These are phyloP conservation scores for Diplosphaera chodatii DNA, from an alignment of 139 green algal genomes.

Conservation along the genomic window DNA sequence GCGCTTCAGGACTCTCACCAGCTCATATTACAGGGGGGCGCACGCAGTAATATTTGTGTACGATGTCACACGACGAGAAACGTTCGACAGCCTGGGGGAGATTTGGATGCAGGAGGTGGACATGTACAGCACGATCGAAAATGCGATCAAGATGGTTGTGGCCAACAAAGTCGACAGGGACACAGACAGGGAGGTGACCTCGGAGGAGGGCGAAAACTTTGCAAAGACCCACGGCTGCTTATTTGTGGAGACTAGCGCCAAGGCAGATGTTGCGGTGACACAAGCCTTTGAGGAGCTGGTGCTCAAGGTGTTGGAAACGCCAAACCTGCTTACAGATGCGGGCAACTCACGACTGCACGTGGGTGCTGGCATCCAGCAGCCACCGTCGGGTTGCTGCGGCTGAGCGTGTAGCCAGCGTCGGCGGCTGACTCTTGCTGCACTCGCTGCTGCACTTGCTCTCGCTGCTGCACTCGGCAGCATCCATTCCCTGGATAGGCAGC, in stretches of 20 bases:
- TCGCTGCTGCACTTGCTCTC: too few relatives aligned
- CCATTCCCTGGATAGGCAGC: too few relatives aligned
- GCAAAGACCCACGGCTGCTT: constrained; percentile 74
- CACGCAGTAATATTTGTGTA: constrained; percentile 86
- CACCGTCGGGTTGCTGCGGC: constrained; percentile 13
- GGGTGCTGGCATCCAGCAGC: background rate
- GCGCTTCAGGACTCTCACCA: constrained; percentile 93
- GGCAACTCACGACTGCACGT: constrained; percentile 22
- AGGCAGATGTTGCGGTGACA: constrained; percentile 70
- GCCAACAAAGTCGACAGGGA: constrained; percentile 92
- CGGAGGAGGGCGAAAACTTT: constrained; percentile 70
- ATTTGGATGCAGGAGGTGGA: constrained; percentile 94
- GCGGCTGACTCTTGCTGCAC: too few relatives aligned
- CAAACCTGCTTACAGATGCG: constrained; percentile 23
- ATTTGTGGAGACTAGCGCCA: constrained; percentile 90
- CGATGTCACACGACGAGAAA: constrained; percentile 85
- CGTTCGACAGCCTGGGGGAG: constrained; percentile 78
- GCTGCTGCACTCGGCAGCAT: too few relatives aligned
- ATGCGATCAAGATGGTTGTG: constrained; percentile 91
- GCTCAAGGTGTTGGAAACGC: constrained; percentile 52
- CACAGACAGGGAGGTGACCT: constrained; percentile 62
- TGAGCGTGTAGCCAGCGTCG: background rate
- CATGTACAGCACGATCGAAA: constrained; percentile 86
- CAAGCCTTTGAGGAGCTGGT: constrained; percentile 89
- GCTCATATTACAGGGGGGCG: constrained; percentile 91